phyloP scores from a whole-genome alignment of 176 grass and related monocot genomes.

The Chloris gayana region DNA sequence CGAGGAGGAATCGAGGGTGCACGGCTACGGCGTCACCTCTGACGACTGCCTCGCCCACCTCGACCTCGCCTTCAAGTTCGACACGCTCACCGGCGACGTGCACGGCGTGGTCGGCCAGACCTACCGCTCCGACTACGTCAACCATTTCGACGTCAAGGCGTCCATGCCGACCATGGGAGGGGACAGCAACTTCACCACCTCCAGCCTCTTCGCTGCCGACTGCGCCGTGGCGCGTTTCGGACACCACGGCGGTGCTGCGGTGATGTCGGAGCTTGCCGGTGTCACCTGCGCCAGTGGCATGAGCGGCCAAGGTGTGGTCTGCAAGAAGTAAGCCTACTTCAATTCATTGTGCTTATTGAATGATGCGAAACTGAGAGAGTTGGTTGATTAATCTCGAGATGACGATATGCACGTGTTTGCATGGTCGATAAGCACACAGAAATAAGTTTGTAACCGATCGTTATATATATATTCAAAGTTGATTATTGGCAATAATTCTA shows the following conservation, averaged over 20 bases:
- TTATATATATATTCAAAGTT: too few species aligned
- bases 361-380: not conserved
- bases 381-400: not conserved
- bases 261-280: constrained; percentile 17
- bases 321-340: constrained; percentile 19
- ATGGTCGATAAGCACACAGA: too few species aligned
- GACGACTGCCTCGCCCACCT: constrained; percentile 61
- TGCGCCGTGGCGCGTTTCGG: constrained; percentile 36
- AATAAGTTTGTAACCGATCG: too few species aligned
- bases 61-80: constrained; percentile 62
- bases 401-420: too few species aligned
- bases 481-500: too few species aligned
- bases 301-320: constrained; percentile 15
- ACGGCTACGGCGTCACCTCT: constrained; percentile 34
- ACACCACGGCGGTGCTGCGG: not conserved
- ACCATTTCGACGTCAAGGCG: constrained; percentile 39
- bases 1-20: constrained; percentile 54
- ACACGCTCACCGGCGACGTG: constrained; percentile 49
- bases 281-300: constrained; percentile 2
- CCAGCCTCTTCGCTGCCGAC: constrained; percentile 46
- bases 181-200: constrained; percentile 41
- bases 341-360: not conserved
- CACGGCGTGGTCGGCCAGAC: constrained; percentile 65
- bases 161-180: constrained; percentile 64
- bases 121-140: constrained; percentile 52